Percentiles rank a stretch among this genome's conserved stretches.
Conservation (phyloP, 108 stramenopile genomes). For the Fragilariopsis cylindrus region DNA sequence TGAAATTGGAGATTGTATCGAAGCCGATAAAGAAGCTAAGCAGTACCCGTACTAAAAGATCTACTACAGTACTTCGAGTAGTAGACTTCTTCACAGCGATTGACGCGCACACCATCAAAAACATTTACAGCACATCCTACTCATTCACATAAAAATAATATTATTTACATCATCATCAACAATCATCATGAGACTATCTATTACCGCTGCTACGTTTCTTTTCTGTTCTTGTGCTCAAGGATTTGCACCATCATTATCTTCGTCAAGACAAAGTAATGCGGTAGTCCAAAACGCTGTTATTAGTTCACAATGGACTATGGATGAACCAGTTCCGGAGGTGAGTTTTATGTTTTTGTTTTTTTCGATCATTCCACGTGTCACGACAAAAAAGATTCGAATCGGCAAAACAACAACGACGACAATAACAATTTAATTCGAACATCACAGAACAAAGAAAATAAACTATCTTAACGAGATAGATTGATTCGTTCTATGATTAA, state of each 20-base stretch:
- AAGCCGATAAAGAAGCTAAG: too few relatives aligned
- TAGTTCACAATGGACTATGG: constrained; percentile 19
- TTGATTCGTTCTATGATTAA: not conserved
- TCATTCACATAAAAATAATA: too few relatives aligned
- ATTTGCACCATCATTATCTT: not conserved
- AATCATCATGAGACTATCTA: constrained; percentile 12
- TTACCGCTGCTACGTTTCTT: constrained; percentile 12
- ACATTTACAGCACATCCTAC: too few relatives aligned
- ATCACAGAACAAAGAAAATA: not conserved
- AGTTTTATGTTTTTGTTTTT: not conserved
- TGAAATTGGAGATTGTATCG: too few relatives aligned
- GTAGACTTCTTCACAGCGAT: too few relatives aligned
- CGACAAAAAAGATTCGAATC: not conserved
- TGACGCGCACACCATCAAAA: too few relatives aligned
- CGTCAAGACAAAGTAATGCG: constrained; percentile 10
- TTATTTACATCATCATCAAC: not conserved
- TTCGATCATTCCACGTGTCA: constrained; percentile 19
- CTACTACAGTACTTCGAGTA: too few relatives aligned
- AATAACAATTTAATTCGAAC: not conserved
- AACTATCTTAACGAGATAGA: not conserved
- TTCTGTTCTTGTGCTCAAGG: not conserved
- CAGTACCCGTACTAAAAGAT: too few relatives aligned
- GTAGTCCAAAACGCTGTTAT: not conserved
- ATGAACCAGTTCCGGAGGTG: constrained; percentile 17
- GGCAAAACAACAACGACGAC: not conserved